phyloP scores from a whole-genome alignment of 164 flowering plant genomes.

The Stephania yunnanensis region DNA sequence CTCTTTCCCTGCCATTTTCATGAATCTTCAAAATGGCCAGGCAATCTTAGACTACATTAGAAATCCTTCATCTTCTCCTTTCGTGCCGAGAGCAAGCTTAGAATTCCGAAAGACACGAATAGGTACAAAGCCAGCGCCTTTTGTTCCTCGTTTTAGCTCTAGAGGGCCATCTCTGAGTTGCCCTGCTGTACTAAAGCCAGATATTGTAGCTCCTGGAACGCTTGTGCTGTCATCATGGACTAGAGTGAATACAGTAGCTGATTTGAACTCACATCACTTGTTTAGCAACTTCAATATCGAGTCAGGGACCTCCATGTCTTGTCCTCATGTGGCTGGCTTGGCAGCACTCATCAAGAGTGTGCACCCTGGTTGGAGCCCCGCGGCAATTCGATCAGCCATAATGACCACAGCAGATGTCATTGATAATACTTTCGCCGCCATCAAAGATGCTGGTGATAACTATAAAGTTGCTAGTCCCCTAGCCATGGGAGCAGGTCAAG shows the following conservation, averaged over 20 bases:
- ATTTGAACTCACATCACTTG: slow-evolving; percentile 1
- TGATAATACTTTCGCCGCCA: slow-evolving; percentile 41
- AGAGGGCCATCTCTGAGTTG: slow-evolving; percentile 29
- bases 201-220: slow-evolving; percentile 51
- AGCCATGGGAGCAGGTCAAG: slow-evolving; percentile 64
- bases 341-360: slow-evolving; percentile 52
- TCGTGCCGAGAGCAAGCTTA: slow-evolving; percentile 27
- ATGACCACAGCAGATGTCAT: slow-evolving; percentile 49
- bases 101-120: slow-evolving; percentile 30
- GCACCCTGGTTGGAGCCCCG: slow-evolving; percentile 70
- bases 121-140: slow-evolving; percentile 49
- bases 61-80: slow-evolving; percentile 4
- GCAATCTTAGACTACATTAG: slow-evolving; percentile 30
- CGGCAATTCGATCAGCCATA: slow-evolving; percentile 66
- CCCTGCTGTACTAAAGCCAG: slow-evolving; percentile 59
- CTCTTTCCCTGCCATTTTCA: slow-evolving; percentile 35
- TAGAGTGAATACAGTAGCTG: slow-evolving; percentile 11
- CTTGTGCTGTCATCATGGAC: slow-evolving; percentile 56
- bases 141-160: slow-evolving; percentile 50
- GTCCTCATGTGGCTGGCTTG: slow-evolving; percentile 63
- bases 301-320: slow-evolving; percentile 74
- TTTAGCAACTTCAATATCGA: slow-evolving; percentile 38
- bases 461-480: slow-evolving; percentile 40
- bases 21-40: slow-evolving; percentile 28
- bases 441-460: slow-evolving; percentile 26